Evolutionary conservation across 2,329 filamentous ascomycete species (phyloP), one percentile per base, ranked within the genome.

Genomic region (Colletotrichum navitas): DNA sequence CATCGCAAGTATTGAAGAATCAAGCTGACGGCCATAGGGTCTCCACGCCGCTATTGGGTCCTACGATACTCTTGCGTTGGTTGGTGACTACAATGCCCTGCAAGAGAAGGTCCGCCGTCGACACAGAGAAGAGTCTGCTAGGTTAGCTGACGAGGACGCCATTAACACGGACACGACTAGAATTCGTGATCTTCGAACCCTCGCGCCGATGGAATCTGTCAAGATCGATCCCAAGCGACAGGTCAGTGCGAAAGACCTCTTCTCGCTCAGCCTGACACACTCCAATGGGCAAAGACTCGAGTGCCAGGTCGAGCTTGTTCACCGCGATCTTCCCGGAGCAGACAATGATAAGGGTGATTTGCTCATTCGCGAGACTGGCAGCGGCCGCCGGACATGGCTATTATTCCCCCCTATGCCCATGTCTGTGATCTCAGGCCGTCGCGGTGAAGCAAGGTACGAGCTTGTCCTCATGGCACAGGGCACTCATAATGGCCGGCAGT

Each of bases 351-450:
- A 88, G 60, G 94, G 95, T 8, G 96, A 99, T 80, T 80, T 99
- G n/a, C 88, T 99, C 29, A 92, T 99, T 68, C 95, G 95, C 75
- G 95, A 98, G 80, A 90, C 94, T n/a, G 94, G 94, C 55, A 88
- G 89, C 63, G 87, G 88, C 7, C 90, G 92, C 18, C 89, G 90
- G 64, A 84, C 86, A 36, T 98, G 94, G 90, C 87, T 99, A 5
- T 87, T 99, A 0, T 97, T 99, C 77, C 93, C 95, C n/a, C 95
- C 96, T 1, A 86, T 98, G n/a, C 86, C 91, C 24, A 86, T 90
- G 74, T 85, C 87, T 45, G 87, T 89, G 72, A 87, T 97, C 26
- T 98, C 96, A 16, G 94, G 94, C 61, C 91, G 95, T 49, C 90
- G 87, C 71, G 94, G 94, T 16, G 91, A 94, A 47, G 80, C 83